A percentile compares a stretch with the other conserved stretches of the same genome.
These are phyloP conservation scores for Penicillium sp. DNA, from an alignment of 2,329 filamentous ascomycete species.

Conservation along the genomic window DNA sequence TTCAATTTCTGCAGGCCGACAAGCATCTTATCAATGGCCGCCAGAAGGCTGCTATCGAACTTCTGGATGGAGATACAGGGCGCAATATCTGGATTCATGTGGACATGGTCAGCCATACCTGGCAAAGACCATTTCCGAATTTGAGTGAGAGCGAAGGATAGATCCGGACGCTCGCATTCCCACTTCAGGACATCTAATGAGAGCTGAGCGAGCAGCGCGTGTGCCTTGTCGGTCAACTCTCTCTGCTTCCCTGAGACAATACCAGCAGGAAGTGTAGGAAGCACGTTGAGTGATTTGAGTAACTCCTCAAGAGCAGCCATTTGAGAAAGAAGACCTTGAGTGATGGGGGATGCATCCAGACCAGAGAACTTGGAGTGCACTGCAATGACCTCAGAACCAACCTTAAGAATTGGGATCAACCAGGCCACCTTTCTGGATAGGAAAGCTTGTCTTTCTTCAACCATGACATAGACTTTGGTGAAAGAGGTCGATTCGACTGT, in stretches of 20 bases:
- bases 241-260: conserved; percentile 43
- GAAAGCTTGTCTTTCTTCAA: conserved; percentile 19
- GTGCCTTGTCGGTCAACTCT: conserved; percentile 29
- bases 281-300: conserved; percentile 41
- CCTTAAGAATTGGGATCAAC: conserved; percentile 67
- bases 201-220: conserved; percentile 30
- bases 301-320: conserved; percentile 50
- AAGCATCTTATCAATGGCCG: conserved; percentile 71
- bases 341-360: conserved; percentile 48
- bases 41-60: conserved; percentile 62
- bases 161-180: conserved; percentile 53
- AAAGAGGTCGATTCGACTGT: conserved; percentile 26
- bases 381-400: conserved; percentile 62
- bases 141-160: conserved; percentile 67
- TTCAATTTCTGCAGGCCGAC: conserved; percentile 72
- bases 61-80: conserved; percentile 32
- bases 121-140: conserved; percentile 42
- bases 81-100: neutral
- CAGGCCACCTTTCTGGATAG: conserved; percentile 50
- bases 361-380: conserved; percentile 67
- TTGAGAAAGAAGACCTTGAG: conserved; percentile 53
- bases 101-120: neutral
- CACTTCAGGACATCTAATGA: conserved; percentile 46
- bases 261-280: conserved; percentile 53
- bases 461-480: conserved; percentile 17